Base-by-base conservation (phyloP, 192 early-diverging fungal genomes). In the Coemansia sp. region DNA sequence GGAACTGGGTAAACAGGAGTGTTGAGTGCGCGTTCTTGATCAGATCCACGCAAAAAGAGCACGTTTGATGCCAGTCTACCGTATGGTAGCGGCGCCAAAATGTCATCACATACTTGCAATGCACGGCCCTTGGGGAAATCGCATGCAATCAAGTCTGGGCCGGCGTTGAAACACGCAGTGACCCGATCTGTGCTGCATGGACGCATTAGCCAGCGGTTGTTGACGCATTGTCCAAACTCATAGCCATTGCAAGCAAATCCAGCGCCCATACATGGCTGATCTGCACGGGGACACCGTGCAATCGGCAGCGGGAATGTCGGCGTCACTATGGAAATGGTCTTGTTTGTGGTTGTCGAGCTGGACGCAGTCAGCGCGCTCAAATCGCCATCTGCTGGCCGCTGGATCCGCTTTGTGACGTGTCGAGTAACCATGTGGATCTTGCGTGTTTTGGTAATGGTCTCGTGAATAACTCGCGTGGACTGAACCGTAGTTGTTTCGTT, bases 221-320 rank as follows among this genome's bases (percentile, higher is more conserved):
- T 66, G 47, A 73, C 67, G 63, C 77, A 79, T 56, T 72, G 65
- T 0, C 70, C 77, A 51, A 70, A 79, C 50, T 73, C 65, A 57
- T 79, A 73, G 9, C 77, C 77, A 15, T 70, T 72, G 53, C 77
- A 79, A 5, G 66, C 63, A 65, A 67, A 79, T 1, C 63, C 66
- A 2, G 61, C 65, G 16, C 70, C 77, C 4, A 68, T 42, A 31
- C 77, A 79, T 2, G 76, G 69, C 60, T 71, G 65, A 35, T 68
- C 76, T 0, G 67, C 65, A 5, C 61, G 61, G 0, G 65, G 62
- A 36, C 76, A 78, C 9, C 68, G 55, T 2, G 65, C 76, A 16
- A 63, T 68, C 3, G 67, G 69, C 19, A 70, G 57, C 31, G 67
- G 74, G 59, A 65, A 67, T 12, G 74, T 70, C n/a, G 74, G 74